Evolutionary conservation across 2,329 filamentous ascomycete genomes (phyloP).

Genomic region (Trichoderma arundinaceum): DNA sequence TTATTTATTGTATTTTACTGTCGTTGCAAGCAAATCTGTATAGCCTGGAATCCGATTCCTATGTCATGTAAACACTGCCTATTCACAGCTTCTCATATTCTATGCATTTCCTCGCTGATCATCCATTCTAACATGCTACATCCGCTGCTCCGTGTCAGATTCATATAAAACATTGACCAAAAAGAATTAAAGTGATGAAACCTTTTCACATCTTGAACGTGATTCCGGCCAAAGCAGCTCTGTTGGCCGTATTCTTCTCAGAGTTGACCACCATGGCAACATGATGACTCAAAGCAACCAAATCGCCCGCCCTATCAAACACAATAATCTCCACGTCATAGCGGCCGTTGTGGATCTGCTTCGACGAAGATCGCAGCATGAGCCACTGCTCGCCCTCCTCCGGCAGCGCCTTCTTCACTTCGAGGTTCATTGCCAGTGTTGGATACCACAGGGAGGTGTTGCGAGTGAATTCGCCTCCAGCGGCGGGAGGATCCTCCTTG

Average conservation of each 20-base stretch:
- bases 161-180: no score
- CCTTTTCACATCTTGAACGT: conserved; percentile 4
- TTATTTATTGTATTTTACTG: not conserved
- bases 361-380: conserved; percentile 67
- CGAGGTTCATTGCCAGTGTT: conserved; percentile 75
- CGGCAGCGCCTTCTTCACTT: conserved; percentile 76
- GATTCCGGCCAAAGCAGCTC: not conserved
- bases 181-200: no score
- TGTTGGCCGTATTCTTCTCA: conserved; percentile 35
- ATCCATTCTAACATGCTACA: no score
- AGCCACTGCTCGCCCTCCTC: conserved; percentile 74
- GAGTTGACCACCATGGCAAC: conserved; percentile 41
- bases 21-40: no score
- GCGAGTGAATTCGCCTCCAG: conserved; percentile 35
- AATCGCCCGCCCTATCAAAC: conserved; percentile 53
- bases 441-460: conserved; percentile 70
- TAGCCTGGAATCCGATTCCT: no score
- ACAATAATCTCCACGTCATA: conserved; percentile 76
- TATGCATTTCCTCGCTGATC: no score
- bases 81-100: no score
- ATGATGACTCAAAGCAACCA: conserved; percentile 44
- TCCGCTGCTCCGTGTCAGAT: no score
- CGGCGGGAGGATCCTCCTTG: conserved; percentile 33
- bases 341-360: conserved; percentile 71
- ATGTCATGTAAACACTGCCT: no score